phyloP scores from a whole-genome alignment of 2,329 filamentous ascomycete genomes.

The Ascochyta fabae region DNA sequence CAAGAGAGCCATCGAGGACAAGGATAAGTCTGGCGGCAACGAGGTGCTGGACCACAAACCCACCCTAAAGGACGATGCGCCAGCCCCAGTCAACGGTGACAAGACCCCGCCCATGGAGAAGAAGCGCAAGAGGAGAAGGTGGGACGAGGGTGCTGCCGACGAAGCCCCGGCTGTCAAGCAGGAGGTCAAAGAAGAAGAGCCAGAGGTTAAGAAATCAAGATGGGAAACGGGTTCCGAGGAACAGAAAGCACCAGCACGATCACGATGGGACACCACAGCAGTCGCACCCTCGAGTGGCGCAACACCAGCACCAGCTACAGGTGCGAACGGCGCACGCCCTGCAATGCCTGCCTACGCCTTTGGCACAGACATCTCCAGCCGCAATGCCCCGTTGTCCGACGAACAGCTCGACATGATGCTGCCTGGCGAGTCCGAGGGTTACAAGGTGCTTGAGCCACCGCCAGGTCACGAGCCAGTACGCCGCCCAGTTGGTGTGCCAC shows the following conservation, averaged over 20 bases:
- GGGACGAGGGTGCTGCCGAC: constrained; percentile 74
- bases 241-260: constrained; percentile 37
- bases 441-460: constrained; percentile 88
- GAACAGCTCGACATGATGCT: constrained; percentile 94
- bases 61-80: constrained; percentile 70
- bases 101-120: constrained; percentile 69
- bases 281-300: constrained; percentile 32
- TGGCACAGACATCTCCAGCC: constrained; percentile 78
- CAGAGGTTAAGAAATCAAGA: constrained; percentile 64
- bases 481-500: constrained; percentile 75
- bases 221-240: constrained; percentile 70
- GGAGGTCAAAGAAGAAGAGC: constrained; percentile 26
- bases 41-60: constrained; percentile 71
- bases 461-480: constrained; percentile 88
- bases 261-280: constrained; percentile 46
- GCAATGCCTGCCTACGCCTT: constrained; percentile 66
- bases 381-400: constrained; percentile 84
- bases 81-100: constrained; percentile 75
- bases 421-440: constrained; percentile 86
- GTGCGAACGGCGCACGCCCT: constrained; percentile 29
- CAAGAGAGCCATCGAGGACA: constrained; percentile 77
- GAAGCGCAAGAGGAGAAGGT: constrained; percentile 81
- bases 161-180: constrained; percentile 32
- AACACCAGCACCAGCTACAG: constrained; percentile 29
- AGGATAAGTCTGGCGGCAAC: constrained; percentile 67